Evolutionary conservation across 2,329 filamentous ascomycete species (phyloP).

Genomic region (Chaetomium globosum): DNA sequence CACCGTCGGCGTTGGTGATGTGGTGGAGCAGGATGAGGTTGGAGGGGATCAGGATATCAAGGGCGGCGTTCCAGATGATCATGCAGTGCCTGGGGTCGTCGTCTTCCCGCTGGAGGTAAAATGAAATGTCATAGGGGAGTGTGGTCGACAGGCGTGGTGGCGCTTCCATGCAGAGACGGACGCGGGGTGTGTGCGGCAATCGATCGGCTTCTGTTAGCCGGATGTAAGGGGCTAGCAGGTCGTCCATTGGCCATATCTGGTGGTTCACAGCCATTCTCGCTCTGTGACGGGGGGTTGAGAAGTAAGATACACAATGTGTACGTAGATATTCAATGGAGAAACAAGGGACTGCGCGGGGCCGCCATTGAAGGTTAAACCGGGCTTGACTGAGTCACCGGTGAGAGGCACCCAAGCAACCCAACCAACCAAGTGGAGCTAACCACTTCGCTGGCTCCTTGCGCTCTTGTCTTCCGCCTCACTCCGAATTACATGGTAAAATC

Average conservation of each 20-base stretch:
- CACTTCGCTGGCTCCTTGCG: too few relatives aligned
- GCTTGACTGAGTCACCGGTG: background rate
- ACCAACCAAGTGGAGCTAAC: background rate
- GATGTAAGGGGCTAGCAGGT: background rate
- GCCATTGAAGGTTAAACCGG: too few relatives aligned
- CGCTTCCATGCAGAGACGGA: background rate
- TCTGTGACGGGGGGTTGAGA: background rate
- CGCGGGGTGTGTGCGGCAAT: background rate
- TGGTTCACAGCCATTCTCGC: background rate
- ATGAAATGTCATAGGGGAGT: background rate
- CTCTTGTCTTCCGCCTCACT: background rate
- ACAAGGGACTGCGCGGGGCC: background rate
- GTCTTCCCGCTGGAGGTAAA: background rate
- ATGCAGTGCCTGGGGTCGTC: background rate
- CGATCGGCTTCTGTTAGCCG: background rate
- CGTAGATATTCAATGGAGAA: too few relatives aligned
- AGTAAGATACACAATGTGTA: background rate
- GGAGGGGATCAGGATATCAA: background rate
- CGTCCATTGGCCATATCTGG: background rate
- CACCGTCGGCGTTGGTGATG: background rate
- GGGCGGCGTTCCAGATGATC: background rate
- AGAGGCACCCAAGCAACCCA: background rate
- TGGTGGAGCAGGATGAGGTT: background rate
- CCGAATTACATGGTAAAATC: background rate
- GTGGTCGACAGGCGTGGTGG: background rate